Evolutionary conservation across 768 basidiomycete genomes (phyloP), one percentile per base, ranked within the genome.

Genomic region (Auricularia sp.): DNA sequence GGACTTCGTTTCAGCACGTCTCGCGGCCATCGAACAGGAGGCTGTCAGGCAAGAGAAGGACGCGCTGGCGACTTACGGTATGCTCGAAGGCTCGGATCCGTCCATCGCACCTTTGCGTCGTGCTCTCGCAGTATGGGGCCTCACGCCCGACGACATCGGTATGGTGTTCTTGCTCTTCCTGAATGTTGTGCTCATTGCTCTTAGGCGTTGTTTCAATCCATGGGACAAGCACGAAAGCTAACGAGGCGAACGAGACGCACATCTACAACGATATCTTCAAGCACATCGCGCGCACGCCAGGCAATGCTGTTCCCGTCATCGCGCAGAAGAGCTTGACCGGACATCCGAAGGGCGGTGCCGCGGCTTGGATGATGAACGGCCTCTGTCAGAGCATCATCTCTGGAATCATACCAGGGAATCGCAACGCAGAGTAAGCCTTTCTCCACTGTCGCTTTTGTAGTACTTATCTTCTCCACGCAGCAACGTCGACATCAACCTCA

Each of bases 341-440:
- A 66, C 96, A 99, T 73, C 88, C 96, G 11, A 99, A 99, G 81
- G 97, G 97, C 75, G 97, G 96, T 66, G 92, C 97, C n/a, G 96
- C 96, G 63, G 91, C 94, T 1, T 98, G 94, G 96, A 92, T 94
- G 77, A 85, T 97, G 82, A 88, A 87, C 70, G 97, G 97, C 69
- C 81, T 98, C 64, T 76, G 93, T 63, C 94, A 99, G 74, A 86
- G 87, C 11, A 82, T 99, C 66, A 81, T 80, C 67, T 85, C 86
- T 56, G 97, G 95, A 62, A 83, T 96, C 67, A 81, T 99, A 67
- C 95, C 97, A 6, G 95, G 94, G 51, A 98, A 98, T 74, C 86
- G 93, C 68, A 98, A 96, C 74, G 91, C 89, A 80, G 94, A 98
- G 88, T 94, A 79, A 78, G 92, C 85, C 6, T 53, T 60, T 18